phyloP scores from a whole-genome alignment of 345 rosid genomes.

The Chamaenerion angustifolium region DNA sequence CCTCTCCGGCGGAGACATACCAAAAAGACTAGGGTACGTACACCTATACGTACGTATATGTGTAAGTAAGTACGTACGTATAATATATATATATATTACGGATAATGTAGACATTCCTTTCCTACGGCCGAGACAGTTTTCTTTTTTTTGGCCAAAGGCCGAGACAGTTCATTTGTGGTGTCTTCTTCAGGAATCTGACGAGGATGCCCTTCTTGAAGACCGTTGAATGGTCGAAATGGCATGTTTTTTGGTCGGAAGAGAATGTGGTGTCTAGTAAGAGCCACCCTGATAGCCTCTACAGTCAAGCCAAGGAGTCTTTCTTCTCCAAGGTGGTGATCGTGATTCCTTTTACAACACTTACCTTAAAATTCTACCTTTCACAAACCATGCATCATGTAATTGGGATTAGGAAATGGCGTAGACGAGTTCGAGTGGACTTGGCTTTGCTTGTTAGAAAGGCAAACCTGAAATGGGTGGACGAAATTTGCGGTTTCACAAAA shows the following conservation, averaged over 20 bases:
- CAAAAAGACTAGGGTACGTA: slow-evolving; percentile 11
- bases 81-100: too few relatives aligned
- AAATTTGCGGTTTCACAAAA: background rate
- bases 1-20: slow-evolving; percentile 24
- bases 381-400: too few relatives aligned
- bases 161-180: too few relatives aligned
- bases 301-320: slow-evolving; percentile 21
- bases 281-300: slow-evolving; percentile 21
- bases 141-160: too few relatives aligned
- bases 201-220: slow-evolving; percentile 16
- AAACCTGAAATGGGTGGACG: background rate
- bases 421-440: background rate
- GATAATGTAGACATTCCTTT: too few relatives aligned
- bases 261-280: slow-evolving; percentile 17
- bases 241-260: slow-evolving; percentile 32
- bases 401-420: too few relatives aligned
- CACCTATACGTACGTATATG: too few relatives aligned
- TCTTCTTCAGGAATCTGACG: slow-evolving; percentile 26
- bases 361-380: too few relatives aligned
- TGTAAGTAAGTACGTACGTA: too few relatives aligned
- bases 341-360: too few relatives aligned
- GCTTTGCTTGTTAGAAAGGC: background rate
- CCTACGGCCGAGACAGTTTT: too few relatives aligned
- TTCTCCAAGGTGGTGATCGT: too few relatives aligned
- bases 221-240: slow-evolving; percentile 32